A percentile compares a stretch with the other conserved stretches of the same genome.
phyloP scores from a whole-genome alignment of 352 stramenopile species.

The Phytophthora boehmeriae region DNA sequence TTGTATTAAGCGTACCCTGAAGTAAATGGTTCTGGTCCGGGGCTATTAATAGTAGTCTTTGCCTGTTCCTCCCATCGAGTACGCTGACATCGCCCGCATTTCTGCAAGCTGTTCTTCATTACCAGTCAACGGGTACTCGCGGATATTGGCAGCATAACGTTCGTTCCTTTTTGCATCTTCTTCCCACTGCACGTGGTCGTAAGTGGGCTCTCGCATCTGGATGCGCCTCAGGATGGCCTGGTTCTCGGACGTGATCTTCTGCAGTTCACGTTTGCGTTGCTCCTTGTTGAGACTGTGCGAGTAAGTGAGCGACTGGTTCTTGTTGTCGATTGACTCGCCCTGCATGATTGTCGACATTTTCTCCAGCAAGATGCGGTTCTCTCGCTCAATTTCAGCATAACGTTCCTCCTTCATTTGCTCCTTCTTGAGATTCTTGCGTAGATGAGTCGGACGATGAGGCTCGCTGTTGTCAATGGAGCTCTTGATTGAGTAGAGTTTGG shows the following conservation, averaged over 20 bases:
- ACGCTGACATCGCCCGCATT: slow-evolving; percentile 60
- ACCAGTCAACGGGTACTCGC: slow-evolving; percentile 68
- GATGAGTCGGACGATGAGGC: slow-evolving; percentile 90
- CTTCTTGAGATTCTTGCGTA: slow-evolving; percentile 96
- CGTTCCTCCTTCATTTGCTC: slow-evolving; percentile 97
- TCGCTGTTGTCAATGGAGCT: slow-evolving; percentile 95
- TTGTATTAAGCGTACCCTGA: slow-evolving; percentile 6
- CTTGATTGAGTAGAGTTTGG: slow-evolving; percentile 90
- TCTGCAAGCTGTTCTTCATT: slow-evolving; percentile 53
- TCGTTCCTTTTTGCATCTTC: slow-evolving; percentile 88
- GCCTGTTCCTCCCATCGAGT: slow-evolving; percentile 48
- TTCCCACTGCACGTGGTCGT: slow-evolving; percentile 91
- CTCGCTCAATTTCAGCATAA: slow-evolving; percentile 94
- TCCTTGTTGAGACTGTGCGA: slow-evolving; percentile 88
- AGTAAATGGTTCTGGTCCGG: slow-evolving; percentile 1
- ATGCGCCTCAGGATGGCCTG: slow-evolving; percentile 90
- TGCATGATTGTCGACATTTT: slow-evolving; percentile 98
- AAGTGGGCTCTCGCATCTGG: slow-evolving; percentile 90
- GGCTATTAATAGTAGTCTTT: slow-evolving; percentile 46
- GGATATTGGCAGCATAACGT: slow-evolving; percentile 88
- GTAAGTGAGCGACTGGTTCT: slow-evolving; percentile 79
- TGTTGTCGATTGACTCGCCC: slow-evolving; percentile 86
- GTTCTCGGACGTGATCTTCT: slow-evolving; percentile 89
- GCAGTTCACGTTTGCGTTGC: slow-evolving; percentile 79
- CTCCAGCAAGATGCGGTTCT: slow-evolving; percentile 96